Conservation (phyloP, 495 filamentous ascomycete species). For the Hypoxylon intermedium region DNA sequence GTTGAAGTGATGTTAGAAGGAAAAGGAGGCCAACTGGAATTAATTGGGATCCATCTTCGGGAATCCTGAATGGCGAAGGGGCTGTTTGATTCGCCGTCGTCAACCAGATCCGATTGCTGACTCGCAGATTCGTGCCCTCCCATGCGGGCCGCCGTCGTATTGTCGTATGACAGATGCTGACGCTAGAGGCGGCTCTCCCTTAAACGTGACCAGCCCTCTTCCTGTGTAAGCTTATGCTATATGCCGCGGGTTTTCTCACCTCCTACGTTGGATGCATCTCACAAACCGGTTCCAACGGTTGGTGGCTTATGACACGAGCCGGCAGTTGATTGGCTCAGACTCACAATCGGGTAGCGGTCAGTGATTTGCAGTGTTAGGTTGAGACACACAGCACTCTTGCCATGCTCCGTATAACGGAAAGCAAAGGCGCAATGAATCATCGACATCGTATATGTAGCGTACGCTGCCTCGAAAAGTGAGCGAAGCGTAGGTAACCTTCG, state of each 20-base stretch:
- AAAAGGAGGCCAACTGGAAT: slow-evolving; percentile 4
- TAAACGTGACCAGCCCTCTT: slow-evolving; percentile 16
- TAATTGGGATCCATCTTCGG: slow-evolving; percentile 18
- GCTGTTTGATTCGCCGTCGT: slow-evolving; percentile 11
- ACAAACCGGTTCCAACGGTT: slow-evolving; percentile 1
- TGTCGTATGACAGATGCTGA: slow-evolving; percentile 30
- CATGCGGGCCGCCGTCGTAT: slow-evolving; percentile 30
- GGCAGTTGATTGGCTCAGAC: slow-evolving; percentile 9
- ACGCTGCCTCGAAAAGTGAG: slow-evolving; percentile 12
- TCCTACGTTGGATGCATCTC: background rate
- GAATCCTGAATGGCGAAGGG: background rate
- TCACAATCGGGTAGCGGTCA: slow-evolving; percentile 19
- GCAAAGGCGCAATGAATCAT: background rate
- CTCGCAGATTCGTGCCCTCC: slow-evolving; percentile 35
- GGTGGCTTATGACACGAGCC: slow-evolving; percentile 16
- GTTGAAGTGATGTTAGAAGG: background rate
- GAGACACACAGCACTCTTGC: background rate
- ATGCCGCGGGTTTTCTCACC: slow-evolving; percentile 30
- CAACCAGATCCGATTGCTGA: slow-evolving; percentile 21
- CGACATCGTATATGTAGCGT: slow-evolving; percentile 14
- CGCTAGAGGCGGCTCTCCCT: slow-evolving; percentile 29
- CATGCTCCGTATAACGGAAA: background rate
- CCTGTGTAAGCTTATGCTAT: slow-evolving; percentile 39
- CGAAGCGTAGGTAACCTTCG: slow-evolving; percentile 9
- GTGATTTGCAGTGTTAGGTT: slow-evolving; percentile 6